phyloP scores from a whole-genome alignment of 2,329 filamentous ascomycete species.

The Aspergillus jensenii region DNA sequence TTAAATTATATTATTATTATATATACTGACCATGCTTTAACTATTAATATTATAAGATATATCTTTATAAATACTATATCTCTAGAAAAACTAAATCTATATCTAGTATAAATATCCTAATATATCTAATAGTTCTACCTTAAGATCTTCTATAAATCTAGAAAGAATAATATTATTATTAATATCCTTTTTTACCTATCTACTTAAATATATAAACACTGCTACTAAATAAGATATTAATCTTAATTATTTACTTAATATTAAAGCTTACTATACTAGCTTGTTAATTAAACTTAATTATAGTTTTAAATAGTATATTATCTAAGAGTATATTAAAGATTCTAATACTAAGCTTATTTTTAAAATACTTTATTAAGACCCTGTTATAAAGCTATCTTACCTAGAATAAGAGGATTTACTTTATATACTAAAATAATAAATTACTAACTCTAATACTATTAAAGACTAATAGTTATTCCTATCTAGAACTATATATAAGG shows the following conservation, averaged over 20 bases:
- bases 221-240: neutral
- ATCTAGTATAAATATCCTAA: neutral
- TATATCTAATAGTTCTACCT: neutral
- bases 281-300: neutral
- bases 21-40: neutral
- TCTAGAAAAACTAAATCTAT: neutral
- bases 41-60: neutral
- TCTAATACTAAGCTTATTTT: neutral
- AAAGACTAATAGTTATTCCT: neutral
- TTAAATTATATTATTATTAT: neutral
- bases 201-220: neutral
- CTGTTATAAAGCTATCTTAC: neutral
- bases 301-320: neutral
- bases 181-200: neutral
- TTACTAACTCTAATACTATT: neutral
- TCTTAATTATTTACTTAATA: too few species aligned
- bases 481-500: neutral
- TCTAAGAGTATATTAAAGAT: neutral
- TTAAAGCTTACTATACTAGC: too few species aligned
- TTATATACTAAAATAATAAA: neutral
- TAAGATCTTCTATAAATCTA: neutral
- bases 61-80: neutral
- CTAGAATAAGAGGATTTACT: neutral
- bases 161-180: neutral
- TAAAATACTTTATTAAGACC: neutral